These are phyloP conservation scores for Globisporangium camurandrum DNA, from an alignment of 352 stramenopile genomes.

Conservation along the genomic window DNA sequence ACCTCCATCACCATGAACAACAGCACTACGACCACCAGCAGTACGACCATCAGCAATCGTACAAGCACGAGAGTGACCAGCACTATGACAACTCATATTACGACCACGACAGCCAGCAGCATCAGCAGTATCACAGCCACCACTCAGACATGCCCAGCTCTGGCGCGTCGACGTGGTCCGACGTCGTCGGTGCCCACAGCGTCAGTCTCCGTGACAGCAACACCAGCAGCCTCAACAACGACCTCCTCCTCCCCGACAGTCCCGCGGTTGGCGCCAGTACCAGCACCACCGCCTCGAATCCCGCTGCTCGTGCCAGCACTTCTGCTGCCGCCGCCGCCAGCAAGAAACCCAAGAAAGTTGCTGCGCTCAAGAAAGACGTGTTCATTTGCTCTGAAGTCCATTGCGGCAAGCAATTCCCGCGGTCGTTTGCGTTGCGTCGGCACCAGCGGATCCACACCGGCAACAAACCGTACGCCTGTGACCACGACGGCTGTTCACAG, in stretches of 20 bases:
- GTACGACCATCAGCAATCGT: not conserved
- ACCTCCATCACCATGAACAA: not conserved
- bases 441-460: constrained; percentile 84
- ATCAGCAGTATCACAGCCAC: too few relatives aligned
- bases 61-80: too few relatives aligned
- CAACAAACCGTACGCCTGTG: constrained; percentile 75
- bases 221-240: not conserved
- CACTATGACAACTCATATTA: too few relatives aligned
- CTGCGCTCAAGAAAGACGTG: constrained; percentile 34
- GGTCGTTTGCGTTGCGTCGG: constrained; percentile 73
- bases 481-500: constrained; percentile 64
- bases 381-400: constrained; percentile 71
- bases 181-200: not conserved
- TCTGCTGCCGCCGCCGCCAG: not conserved
- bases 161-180: not conserved
- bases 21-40: not conserved
- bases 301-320: not conserved
- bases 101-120: too few relatives aligned
- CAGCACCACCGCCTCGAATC: not conserved
- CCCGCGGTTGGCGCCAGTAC: not conserved
- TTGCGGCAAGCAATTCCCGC: constrained; percentile 80
- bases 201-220: not conserved
- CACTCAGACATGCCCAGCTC: too few relatives aligned
- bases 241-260: not conserved
- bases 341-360: constrained; percentile 29